Percentiles rank a stretch among this genome's conserved stretches.
These are phyloP conservation scores for Russula vinacea DNA, from an alignment of 768 basidiomycete species.

Conservation along the genomic window DNA sequence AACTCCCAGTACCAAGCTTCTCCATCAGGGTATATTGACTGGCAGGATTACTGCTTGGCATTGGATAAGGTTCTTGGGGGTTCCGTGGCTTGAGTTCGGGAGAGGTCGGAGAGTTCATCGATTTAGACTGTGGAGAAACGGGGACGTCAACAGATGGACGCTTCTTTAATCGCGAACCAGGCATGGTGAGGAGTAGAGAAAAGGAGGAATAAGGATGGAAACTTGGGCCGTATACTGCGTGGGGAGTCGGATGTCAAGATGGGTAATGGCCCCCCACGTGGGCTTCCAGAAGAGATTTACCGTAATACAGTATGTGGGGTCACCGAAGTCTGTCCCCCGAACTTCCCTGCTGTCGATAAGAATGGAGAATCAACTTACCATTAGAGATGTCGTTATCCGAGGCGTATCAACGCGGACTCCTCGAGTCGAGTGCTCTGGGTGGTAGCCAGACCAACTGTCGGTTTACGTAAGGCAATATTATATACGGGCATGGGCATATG, in stretches of 20 bases:
- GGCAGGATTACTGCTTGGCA: slow-evolving; percentile 76
- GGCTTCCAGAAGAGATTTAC: not conserved
- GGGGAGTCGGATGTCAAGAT: slow-evolving; percentile 8
- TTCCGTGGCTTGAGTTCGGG: slow-evolving; percentile 45
- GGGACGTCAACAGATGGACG: slow-evolving; percentile 25
- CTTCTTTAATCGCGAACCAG: slow-evolving; percentile 21
- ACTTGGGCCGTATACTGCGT: slow-evolving; percentile 7
- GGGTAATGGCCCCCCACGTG: slow-evolving; percentile 12
- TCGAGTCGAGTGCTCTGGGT: not conserved
- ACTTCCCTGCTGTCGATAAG: not conserved
- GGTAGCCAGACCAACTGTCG: not conserved
- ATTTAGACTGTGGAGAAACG: slow-evolving; percentile 41
- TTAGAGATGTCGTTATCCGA: not conserved
- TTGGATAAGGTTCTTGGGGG: slow-evolving; percentile 58
- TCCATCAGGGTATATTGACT: slow-evolving; percentile 90
- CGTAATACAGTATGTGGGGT: not conserved
- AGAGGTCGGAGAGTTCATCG: slow-evolving; percentile 49
- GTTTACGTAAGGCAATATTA: not conserved
- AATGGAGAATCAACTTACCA: not conserved
- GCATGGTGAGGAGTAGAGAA: slow-evolving; percentile 18
- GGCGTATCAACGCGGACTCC: not conserved
- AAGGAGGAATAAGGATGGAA: slow-evolving; percentile 1
- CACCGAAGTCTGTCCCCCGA: not conserved
- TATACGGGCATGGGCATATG: not conserved
- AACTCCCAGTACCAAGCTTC: slow-evolving; percentile 96